Percentiles rank a stretch among this genome's conserved stretches.
These are phyloP conservation scores for Colletotrichum theobromicola DNA, from an alignment of 2,329 filamentous ascomycete species.

Conservation along the genomic window DNA sequence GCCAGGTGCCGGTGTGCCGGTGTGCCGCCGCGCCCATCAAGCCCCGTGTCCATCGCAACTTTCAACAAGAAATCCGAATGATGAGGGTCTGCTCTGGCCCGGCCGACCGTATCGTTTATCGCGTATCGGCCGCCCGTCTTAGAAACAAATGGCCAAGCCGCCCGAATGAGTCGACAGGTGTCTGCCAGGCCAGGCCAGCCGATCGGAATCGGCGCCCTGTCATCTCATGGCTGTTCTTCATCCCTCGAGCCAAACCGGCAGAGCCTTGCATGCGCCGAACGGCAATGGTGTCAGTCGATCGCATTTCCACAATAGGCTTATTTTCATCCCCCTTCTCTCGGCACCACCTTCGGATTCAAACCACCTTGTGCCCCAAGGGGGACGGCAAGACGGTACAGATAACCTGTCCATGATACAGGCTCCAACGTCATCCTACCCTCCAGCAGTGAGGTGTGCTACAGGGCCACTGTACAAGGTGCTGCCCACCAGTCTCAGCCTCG, in stretches of 20 bases:
- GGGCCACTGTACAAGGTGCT: too few species aligned
- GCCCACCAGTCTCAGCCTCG: constrained; percentile 11
- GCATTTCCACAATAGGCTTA: constrained; percentile 1
- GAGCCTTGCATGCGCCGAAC: constrained; percentile 5
- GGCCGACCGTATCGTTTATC: not conserved
- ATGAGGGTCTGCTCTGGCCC: not conserved
- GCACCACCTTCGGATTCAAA: not conserved
- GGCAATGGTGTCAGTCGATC: constrained; percentile 8
- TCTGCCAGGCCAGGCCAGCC: not conserved
- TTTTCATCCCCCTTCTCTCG: not conserved
- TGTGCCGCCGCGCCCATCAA: not conserved
- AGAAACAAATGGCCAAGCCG: not conserved
- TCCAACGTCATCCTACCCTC: constrained; percentile 1
- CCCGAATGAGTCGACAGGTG: not conserved
- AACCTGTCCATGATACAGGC: not conserved
- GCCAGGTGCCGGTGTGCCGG: not conserved
- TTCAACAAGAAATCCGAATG: not conserved
- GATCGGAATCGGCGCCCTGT: not conserved
- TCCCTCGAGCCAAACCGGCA: not conserved
- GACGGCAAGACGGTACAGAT: not conserved
- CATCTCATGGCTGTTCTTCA: not conserved
- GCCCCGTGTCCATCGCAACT: not conserved
- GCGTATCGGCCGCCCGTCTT: not conserved
- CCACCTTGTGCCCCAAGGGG: not conserved
- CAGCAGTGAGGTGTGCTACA: not conserved